A percentile compares a stretch with the other conserved stretches of the same genome.
Conservation (phyloP, 106 monocot genomes). For the Triglochin maritima region DNA sequence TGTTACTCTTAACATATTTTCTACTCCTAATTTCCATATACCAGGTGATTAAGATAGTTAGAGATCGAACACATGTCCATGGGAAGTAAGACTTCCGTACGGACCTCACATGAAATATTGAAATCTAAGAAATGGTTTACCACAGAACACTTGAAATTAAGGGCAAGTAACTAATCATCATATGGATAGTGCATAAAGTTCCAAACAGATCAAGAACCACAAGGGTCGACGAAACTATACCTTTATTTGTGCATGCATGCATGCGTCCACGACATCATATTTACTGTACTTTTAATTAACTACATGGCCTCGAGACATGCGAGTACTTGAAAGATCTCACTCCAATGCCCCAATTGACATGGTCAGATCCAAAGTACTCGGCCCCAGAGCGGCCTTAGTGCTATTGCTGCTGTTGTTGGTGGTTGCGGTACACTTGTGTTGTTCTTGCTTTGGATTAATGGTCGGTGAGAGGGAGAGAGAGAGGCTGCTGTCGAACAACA, state of each 20-base stretch:
- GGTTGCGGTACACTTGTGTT: slow-evolving; percentile 9
- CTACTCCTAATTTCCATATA: too few species aligned
- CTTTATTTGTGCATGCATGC: neutral
- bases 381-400: slow-evolving; percentile 40
- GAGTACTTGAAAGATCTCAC: slow-evolving; percentile 99
- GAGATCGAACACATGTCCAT: too few species aligned
- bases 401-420: slow-evolving; percentile 10
- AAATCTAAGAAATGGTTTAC: too few species aligned
- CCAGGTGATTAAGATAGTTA: too few species aligned
- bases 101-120: too few species aligned
- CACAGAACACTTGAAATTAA: neutral
- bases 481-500: slow-evolving; percentile 28
- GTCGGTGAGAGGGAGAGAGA: slow-evolving; percentile 58
- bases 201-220: neutral
- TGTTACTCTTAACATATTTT: too few species aligned
- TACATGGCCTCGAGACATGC: slow-evolving; percentile 21
- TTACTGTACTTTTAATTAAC: too few species aligned
- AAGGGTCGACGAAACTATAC: neutral
- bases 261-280: neutral
- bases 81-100: too few species aligned
- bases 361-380: slow-evolving; percentile 99
- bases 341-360: slow-evolving; percentile 98
- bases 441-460: slow-evolving; percentile 2
- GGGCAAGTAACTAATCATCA: neutral
- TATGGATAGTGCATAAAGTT: neutral